A percentile compares a stretch with the other conserved stretches of the same genome.
phyloP scores from a whole-genome alignment of 805 yeast genomes.

The Pichia cephalocereana region DNA sequence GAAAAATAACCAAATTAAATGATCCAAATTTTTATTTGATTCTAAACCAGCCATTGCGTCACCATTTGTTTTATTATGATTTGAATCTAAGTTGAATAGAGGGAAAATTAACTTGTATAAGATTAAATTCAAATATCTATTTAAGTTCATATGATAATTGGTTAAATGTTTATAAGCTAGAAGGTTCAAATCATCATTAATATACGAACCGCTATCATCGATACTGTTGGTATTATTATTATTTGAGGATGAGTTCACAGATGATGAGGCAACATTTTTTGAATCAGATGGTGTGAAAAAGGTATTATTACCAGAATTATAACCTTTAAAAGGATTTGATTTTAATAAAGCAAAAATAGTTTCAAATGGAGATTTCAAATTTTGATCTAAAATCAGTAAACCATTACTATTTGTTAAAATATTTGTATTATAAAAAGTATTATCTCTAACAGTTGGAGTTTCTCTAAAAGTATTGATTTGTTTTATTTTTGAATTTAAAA shows the following conservation, averaged over 20 bases:
- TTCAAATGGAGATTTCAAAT: constrained; percentile 20
- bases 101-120: constrained; percentile 28
- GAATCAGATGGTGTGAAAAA: background rate
- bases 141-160: constrained; percentile 29
- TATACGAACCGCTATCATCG: background rate
- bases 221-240: background rate
- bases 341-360: constrained; percentile 15
- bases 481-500: background rate
- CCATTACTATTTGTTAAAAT: constrained; percentile 16
- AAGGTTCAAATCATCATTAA: background rate
- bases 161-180: constrained; percentile 11
- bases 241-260: background rate
- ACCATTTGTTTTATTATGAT: background rate
- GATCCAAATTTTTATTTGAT: constrained; percentile 31
- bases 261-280: background rate
- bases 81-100: constrained; percentile 13
- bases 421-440: background rate
- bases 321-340: constrained; percentile 24
- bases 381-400: constrained; percentile 19
- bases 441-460: background rate
- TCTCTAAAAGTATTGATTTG: background rate
- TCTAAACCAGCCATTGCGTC: background rate
- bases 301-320: constrained; percentile 10
- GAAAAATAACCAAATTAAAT: constrained; percentile 39
- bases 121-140: constrained; percentile 26